Evolutionary conservation across 2,329 filamentous ascomycete genomes (phyloP), one percentile per base, ranked within the genome.

Genomic region (Verticillium longisporum): DNA sequence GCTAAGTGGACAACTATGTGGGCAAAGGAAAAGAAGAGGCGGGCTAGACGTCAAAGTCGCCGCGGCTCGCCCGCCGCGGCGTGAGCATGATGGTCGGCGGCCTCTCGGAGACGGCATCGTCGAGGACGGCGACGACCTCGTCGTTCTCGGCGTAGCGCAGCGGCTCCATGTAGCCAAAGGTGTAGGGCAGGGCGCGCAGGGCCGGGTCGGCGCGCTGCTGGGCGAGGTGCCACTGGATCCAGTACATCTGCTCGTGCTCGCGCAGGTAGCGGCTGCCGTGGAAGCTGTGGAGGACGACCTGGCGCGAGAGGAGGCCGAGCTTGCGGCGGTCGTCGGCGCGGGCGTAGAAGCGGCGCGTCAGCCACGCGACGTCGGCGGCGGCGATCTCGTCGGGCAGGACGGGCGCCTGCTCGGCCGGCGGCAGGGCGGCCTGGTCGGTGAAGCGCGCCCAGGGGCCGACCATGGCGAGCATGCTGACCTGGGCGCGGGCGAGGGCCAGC

Each of bases 241-340:
- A 84, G 61, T 83, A 79, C 80, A 81, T 83, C 66, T 87, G 84
- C 68, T 86, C 84, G 68, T 86, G 83, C 68, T 86, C 84, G 41
- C 85, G 79, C 31, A 86, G 77, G 67, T 86, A 87, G 0, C 83
- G 77, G 54, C 85, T 81, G 2, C 83, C 83, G 57, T 80, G 80
- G 70, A 87, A 87, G 13, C 78, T 82, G 65, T 83, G 83, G 60
- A 84, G 80, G 3, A 87, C 84, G 54, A 85, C 85, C 53, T 76
- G 75, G 26, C 84, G 78, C 1, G 80, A 82, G 72, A 80, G 80
- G 78, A 87, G 83, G 55, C 84, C 84, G 2, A 87, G 74, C 63
- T 80, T 80, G 65, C 81, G 77, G 36, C 84, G 80, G 64, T 84
- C 80, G 0, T 80, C 77, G 5, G 73, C 77, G 72, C 86, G 85